Evolutionary conservation across 257 asterid genomes (phyloP), one percentile per base, ranked within the genome.

Genomic region (Paulownia fortunei): DNA sequence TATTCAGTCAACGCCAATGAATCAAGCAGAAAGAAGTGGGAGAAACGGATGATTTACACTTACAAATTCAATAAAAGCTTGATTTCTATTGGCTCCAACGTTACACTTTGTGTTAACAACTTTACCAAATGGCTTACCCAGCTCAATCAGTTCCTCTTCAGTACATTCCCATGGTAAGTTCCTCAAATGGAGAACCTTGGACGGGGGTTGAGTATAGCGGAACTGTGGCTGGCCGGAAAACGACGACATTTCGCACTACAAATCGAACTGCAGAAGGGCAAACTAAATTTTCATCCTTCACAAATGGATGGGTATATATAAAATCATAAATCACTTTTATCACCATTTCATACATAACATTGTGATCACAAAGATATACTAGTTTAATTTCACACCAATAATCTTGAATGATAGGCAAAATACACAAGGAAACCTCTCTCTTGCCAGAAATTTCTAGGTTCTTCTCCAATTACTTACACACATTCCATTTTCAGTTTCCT

Each of bases 111-210:
- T 96, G 83, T 96, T 96, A 37, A 96, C 97, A 74, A 96, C 98
- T 85, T 81, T 90, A 36, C 99, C 99, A 83, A 96, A 96, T 5
- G 99, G 99, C 81, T 89, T 93, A 59, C 99, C 99, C 47, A 96
- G 82, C 84, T 93, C 98, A 8, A 96, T 73, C 76, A 96, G 87
- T 69, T 96, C 99, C 85, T 96, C 99, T 88, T 93, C 97, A 8
- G 89, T 87, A 66, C 99, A 96, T 77, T 96, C 99, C 99, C 99
- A 96, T 34, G 98, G 99, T 75, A 93, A 86, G 84, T 96, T 96
- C 87, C 98, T 91, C 77, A 96, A 87, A 77, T 96, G 99, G 24
- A 96, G 97, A 84, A 96, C 99, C 87, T 93, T 96, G 32, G 99
- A 96, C 5, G 99, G 99, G 23, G 97, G 93, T 81, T 96, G 99